Base-by-base conservation (phyloP, 306 rosid species). In the Dryas alaskensis region DNA sequence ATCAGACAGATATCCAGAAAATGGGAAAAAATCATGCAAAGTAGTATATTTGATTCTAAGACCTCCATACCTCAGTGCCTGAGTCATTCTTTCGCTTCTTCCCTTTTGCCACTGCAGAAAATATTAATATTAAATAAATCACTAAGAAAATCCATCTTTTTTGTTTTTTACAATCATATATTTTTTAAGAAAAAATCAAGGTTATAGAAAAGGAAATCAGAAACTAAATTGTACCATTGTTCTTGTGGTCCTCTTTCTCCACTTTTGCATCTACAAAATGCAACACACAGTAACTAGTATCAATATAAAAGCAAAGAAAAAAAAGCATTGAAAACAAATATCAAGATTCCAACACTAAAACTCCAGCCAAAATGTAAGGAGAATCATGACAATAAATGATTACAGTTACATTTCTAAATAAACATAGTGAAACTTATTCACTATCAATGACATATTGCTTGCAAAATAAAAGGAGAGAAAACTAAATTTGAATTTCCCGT, bases 81-180 rank as follows among this genome's bases (percentile, higher is more conserved):
- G 86, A 84, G 69, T 91, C 98, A 84, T 49, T 85, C 89, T 91
- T 93, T 58, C 88, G 87, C 70, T 89, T 93, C 84, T 93, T 93
- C 81, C 96, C 91, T 78, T 86, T 89, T 58, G 92, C 22, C 71
- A 64, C 97, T 89, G 91, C 88, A 86, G 66, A 78, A 68, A 78
- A 78, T 45, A 61, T 78, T 57, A 68, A 61, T 53, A 81, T 52
- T 5, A 3, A 55, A 51, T 55, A 3, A 55, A 51, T 55, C 69
- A 74, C 5, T 10, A n/a, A 27, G 52, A n/a, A 63, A 72, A 14
- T n/a, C 25, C 57, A 13, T 17, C 22, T 40, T 10, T 49, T 10
- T 31, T 31, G 13, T 40, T 19, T 10, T 47, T 37, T 67, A 40
- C 69, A 73, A 71, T 73, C 63, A 63, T 57, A 81, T 47, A 14